Percentiles rank a stretch among this genome's conserved stretches.
These are phyloP conservation scores for Neofusicoccum ribis DNA, from an alignment of 2,329 filamentous ascomycete species.

Conservation along the genomic window DNA sequence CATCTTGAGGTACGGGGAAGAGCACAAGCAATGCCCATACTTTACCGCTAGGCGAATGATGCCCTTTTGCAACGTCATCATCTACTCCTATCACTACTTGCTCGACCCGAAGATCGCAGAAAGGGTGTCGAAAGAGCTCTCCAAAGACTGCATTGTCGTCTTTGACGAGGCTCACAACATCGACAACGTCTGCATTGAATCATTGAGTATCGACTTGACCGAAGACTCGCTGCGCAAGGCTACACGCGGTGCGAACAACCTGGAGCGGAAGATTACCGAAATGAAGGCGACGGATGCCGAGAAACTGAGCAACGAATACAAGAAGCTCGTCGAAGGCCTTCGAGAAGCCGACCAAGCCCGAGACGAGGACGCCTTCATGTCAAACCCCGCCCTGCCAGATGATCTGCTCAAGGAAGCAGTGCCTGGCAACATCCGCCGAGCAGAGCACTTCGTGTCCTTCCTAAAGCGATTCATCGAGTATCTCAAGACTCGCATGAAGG, in stretches of 20 bases:
- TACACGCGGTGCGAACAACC: constrained; percentile 82
- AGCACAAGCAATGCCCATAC: constrained; percentile 96
- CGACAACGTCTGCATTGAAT: constrained; percentile 98
- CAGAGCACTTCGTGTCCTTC: constrained; percentile 94
- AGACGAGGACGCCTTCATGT: constrained; percentile 95
- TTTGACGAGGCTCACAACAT: constrained; percentile 99
- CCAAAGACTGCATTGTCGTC: constrained; percentile 97
- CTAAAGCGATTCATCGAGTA: constrained; percentile 97
- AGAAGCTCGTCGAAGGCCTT: constrained; percentile 90
- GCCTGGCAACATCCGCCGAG: constrained; percentile 91
- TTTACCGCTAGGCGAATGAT: constrained; percentile 98
- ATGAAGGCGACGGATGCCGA: constrained; percentile 96
- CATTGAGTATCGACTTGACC: constrained; percentile 92
- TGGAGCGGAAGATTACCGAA: constrained; percentile 86
- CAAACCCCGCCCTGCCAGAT: constrained; percentile 89
- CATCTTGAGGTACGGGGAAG: constrained; percentile 83
- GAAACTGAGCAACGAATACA: constrained; percentile 92
- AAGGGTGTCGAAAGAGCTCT: constrained; percentile 88
- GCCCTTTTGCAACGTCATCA: constrained; percentile 99
- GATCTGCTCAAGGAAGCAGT: constrained; percentile 94
- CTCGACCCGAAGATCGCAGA: constrained; percentile 98
- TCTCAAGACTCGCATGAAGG: constrained; percentile 96
- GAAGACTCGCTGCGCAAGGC: constrained; percentile 92
- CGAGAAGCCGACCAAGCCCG: constrained; percentile 84
- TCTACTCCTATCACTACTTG: constrained; percentile 98